Evolutionary conservation across 257 asterid species (phyloP), one percentile per base, ranked within the genome.

Genomic region (Capsicum baccatum): DNA sequence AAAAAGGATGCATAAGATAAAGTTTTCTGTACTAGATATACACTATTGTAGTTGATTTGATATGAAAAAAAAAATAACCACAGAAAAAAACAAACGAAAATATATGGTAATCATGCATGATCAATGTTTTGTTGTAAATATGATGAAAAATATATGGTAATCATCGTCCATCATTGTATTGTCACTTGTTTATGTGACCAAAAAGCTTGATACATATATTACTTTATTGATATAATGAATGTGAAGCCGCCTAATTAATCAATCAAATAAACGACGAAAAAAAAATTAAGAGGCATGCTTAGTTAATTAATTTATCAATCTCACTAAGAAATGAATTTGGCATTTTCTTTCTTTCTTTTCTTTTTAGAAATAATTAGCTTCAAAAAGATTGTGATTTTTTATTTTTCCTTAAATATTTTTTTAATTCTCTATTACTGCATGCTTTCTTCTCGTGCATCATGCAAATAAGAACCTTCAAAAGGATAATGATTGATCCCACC

Each of bases 361-460:
- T 39, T 39, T 39, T 39, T 39, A 4, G 33, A 26, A 26, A 26
- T 26, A 26, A 26, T 26, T 26, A 26, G 33, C 33, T 26, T 26
- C 33, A 26, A 26, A 26, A 26, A 26, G 33, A 26, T 26, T 26
- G 33, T 26, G 33, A 26, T 26, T 26, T 26, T 21, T 21, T 21
- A 21, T 21, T 0, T 21, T 21, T 21, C 0, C 0, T 21, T 0
- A 21, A 21, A 21, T 26, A 26, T 26, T 26, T 26, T 26, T 26
- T 26, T 26, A 26, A 26, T 26, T 39, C 60, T 74, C 15, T 26
- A 78, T 78, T 78, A 54, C 14, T 78, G 64, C 82, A 26, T 78
- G 82, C 26, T 78, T 54, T 78, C 82, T 78, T 78, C 64, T 78
- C 48, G 50, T 78, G 6, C 81, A 78, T 78, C 64, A 78, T 78